These are phyloP conservation scores for Sinapis alba DNA, from an alignment of 441 rosid species.

Conservation along the genomic window DNA sequence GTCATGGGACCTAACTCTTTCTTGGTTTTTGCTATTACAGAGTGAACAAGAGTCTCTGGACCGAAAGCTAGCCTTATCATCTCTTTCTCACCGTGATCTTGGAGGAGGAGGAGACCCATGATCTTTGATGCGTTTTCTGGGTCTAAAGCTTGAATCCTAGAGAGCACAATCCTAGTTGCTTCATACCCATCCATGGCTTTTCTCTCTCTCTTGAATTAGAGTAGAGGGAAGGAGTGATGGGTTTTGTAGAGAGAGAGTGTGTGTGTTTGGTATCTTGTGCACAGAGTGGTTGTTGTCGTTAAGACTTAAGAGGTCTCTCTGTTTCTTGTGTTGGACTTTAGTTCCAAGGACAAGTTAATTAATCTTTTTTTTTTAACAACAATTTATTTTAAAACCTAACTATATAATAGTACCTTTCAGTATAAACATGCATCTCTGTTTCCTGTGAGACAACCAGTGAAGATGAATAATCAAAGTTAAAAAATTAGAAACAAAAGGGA, in stretches of 20 bases:
- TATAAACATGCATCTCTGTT: constrained; percentile 21
- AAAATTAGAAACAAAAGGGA: background rate
- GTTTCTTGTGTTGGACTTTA: constrained; percentile 40
- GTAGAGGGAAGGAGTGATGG: constrained; percentile 31
- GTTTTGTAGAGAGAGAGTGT: constrained; percentile 25
- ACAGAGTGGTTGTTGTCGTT: constrained; percentile 42
- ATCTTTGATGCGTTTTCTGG: constrained; percentile 95
- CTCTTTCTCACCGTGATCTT: constrained; percentile 89
- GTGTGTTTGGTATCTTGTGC: constrained; percentile 38
- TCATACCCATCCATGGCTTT: constrained; percentile 83
- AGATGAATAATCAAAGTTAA: background rate
- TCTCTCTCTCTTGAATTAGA: constrained; percentile 18
- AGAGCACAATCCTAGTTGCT: constrained; percentile 83
- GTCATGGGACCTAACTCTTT: constrained; percentile 68
- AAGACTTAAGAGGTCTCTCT: constrained; percentile 42
- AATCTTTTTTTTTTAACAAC: background rate
- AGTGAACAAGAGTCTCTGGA: constrained; percentile 79
- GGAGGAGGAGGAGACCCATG: constrained; percentile 88
- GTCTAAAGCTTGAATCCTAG: constrained; percentile 79
- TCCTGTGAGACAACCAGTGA: constrained; percentile 52
- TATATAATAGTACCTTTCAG: constrained; percentile 13
- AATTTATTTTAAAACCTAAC: background rate
- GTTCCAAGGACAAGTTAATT: constrained; percentile 5
- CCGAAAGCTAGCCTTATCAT: constrained; percentile 96
- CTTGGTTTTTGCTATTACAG: constrained; percentile 67